Percentiles rank a stretch among this genome's conserved stretches.
phyloP scores from a whole-genome alignment of 208 protist genomes.

The Leishmania mexicana region DNA sequence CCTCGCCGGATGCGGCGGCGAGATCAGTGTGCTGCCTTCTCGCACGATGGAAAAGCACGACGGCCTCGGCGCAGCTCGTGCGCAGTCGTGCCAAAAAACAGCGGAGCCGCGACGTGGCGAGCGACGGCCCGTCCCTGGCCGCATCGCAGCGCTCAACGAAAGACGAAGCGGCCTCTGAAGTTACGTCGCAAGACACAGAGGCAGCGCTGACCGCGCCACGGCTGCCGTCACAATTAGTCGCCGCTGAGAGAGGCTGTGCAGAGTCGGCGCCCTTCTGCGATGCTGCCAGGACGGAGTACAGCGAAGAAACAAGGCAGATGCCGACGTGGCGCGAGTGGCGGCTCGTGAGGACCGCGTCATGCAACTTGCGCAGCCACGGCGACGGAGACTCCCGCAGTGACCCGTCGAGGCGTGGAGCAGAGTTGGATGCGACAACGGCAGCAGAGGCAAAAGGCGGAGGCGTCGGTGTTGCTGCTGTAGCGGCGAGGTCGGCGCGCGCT shows the following conservation, averaged over 20 bases:
- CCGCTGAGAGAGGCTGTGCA: background rate
- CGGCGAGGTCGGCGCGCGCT: background rate
- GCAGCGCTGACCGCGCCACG: background rate
- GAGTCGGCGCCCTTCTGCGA: background rate
- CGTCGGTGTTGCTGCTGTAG: background rate
- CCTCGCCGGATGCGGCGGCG: background rate
- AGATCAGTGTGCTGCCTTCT: background rate
- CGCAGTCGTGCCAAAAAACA: background rate
- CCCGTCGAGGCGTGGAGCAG: conserved; percentile 1
- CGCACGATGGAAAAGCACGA: background rate
- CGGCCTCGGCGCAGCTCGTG: conserved; percentile 11
- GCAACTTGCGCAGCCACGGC: conserved; percentile 9
- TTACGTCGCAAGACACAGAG: background rate
- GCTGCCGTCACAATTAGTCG: background rate
- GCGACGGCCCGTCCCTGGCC: background rate
- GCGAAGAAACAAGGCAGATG: background rate
- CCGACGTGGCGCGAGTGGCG: background rate
- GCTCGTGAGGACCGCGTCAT: conserved; percentile 11
- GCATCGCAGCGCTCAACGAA: background rate
- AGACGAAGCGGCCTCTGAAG: background rate
- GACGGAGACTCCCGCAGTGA: conserved; percentile 13
- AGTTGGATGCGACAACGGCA: background rate
- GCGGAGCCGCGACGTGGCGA: background rate
- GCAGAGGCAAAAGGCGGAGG: background rate
- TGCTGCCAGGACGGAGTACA: background rate